phyloP scores from a whole-genome alignment of 306 rosid species.

The Vachellia pachyceras region DNA sequence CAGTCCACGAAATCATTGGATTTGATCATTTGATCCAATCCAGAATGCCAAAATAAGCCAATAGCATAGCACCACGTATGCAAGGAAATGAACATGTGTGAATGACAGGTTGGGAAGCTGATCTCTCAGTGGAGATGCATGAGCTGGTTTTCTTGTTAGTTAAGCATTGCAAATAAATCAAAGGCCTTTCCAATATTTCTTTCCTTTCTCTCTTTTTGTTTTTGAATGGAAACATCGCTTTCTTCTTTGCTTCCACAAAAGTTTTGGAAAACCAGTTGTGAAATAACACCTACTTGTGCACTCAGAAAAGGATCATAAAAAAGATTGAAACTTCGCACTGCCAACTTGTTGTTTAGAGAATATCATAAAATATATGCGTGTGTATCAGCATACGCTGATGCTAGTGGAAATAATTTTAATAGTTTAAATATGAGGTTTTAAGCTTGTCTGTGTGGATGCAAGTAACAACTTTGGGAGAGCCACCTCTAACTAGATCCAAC shows the following conservation, averaged over 20 bases:
- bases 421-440: too few species aligned
- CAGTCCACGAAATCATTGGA: conserved; percentile 45
- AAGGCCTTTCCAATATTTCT: conserved; percentile 24
- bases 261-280: conserved; percentile 45
- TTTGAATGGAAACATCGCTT: conserved; percentile 43
- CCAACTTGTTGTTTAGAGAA: conserved; percentile 27
- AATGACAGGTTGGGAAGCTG: conserved; percentile 6
- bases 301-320: background rate
- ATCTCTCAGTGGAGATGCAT: conserved; percentile 15
- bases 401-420: too few species aligned
- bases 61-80: conserved; percentile 27
- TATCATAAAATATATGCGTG: background rate
- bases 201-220: conserved; percentile 28
- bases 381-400: background rate
- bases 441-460: too few species aligned
- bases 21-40: conserved; percentile 55
- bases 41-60: conserved; percentile 31
- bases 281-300: conserved; percentile 38
- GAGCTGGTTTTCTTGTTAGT: conserved; percentile 55
- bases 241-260: conserved; percentile 41
- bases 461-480: too few species aligned
- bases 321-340: conserved; percentile 1
- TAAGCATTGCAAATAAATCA: conserved; percentile 46
- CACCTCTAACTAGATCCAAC: too few species aligned
- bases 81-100: conserved; percentile 16